Conservation (phyloP, 2,329 filamentous ascomycete genomes). For the Phialocephala sp. region DNA sequence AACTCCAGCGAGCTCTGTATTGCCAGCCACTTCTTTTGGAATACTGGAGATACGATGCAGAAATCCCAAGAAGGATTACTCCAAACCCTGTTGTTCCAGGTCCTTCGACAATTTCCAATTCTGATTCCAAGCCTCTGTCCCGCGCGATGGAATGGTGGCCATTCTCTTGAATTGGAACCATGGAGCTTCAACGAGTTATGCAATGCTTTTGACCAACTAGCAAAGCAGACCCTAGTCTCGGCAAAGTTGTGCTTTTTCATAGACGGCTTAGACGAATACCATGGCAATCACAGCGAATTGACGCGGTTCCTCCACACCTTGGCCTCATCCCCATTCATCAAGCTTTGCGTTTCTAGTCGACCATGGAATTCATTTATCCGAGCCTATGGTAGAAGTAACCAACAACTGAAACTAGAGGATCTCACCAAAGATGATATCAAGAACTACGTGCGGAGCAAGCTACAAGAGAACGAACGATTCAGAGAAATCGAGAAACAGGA, state of each 20-base stretch:
- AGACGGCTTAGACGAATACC: constrained; percentile 12
- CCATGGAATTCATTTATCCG: neutral
- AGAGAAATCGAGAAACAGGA: neutral
- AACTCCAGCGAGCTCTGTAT: neutral
- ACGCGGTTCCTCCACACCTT: neutral
- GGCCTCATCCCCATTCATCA: neutral
- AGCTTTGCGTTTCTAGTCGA: neutral
- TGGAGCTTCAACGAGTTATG: neutral
- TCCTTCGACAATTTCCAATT: neutral
- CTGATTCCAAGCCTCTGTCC: neutral
- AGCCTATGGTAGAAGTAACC: neutral
- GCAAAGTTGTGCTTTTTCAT: constrained; percentile 5
- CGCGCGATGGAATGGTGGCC: neutral
- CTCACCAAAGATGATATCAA: neutral
- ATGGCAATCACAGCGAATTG: neutral
- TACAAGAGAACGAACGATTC: neutral
- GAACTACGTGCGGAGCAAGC: neutral
- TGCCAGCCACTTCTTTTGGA: neutral
- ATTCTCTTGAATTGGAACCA: neutral
- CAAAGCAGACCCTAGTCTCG: neutral
- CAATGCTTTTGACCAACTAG: neutral
- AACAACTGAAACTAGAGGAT: neutral
- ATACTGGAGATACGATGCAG: neutral
- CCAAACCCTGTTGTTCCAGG: neutral
- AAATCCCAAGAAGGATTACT: neutral